Evolutionary conservation across 441 rosid genomes (phyloP).

Genomic region (Theobroma grandiflorum): DNA sequence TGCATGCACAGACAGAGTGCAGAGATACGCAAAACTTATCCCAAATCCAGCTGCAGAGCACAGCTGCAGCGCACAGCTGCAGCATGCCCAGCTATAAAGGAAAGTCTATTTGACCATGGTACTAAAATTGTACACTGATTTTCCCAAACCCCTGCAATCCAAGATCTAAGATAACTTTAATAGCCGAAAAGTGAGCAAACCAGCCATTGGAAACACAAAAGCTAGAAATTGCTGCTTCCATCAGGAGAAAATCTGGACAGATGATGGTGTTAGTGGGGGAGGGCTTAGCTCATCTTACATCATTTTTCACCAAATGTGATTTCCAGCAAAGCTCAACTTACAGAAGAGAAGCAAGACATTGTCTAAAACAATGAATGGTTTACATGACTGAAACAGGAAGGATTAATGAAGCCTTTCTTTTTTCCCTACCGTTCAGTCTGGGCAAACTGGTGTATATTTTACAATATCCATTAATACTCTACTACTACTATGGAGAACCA

Average conservation of each 20-base stretch:
- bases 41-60: constrained; percentile 34
- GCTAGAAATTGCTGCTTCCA: constrained; percentile 20
- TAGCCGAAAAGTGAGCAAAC: constrained; percentile 6
- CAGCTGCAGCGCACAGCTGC: not conserved
- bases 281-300: constrained; percentile 26
- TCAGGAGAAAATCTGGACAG: not conserved
- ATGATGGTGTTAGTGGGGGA: constrained; percentile 11
- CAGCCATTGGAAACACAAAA: not conserved
- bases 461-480: constrained; percentile 36
- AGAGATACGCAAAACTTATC: constrained; percentile 35
- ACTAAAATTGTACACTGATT: too few species aligned
- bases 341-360: not conserved
- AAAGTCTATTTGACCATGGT: not conserved
- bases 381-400: not conserved
- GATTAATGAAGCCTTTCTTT: not conserved
- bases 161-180: not conserved
- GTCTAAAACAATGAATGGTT: not conserved
- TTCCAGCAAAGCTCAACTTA: constrained; percentile 24
- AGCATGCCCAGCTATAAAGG: not conserved
- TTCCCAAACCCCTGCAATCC: not conserved
- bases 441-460: constrained; percentile 35
- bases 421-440: not conserved
- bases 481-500: too few species aligned
- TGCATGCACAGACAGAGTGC: constrained; percentile 41
- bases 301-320: constrained; percentile 24